A percentile compares a stretch with the other conserved stretches of the same genome.
These are phyloP conservation scores for Erucastrum elatum DNA, from an alignment of 345 rosid genomes.

Conservation along the genomic window DNA sequence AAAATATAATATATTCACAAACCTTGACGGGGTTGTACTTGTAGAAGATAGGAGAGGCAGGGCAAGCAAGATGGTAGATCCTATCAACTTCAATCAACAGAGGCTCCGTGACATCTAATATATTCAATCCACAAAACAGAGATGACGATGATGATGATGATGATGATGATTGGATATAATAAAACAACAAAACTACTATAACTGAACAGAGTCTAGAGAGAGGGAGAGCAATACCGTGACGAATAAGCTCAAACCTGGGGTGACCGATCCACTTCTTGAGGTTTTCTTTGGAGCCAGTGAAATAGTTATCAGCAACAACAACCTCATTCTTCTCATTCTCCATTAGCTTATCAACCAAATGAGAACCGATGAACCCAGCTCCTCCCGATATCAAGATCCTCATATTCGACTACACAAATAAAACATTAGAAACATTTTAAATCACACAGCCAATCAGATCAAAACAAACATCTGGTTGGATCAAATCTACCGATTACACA, in stretches of 20 bases:
- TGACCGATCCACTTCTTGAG: conserved; percentile 93
- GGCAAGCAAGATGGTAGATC: conserved; percentile 96
- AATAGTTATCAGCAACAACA: conserved; percentile 81
- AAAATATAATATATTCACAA: background rate
- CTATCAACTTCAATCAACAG: conserved; percentile 86
- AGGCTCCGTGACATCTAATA: conserved; percentile 90
- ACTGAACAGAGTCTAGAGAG: background rate
- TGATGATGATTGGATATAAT: background rate
- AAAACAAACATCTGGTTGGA: conserved; percentile 23
- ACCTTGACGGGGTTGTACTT: conserved; percentile 97
- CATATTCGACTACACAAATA: conserved; percentile 68
- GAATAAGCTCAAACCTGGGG: conserved; percentile 94
- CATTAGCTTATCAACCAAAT: conserved; percentile 90
- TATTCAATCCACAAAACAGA: background rate
- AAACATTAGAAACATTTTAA: background rate
- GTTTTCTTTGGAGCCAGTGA: conserved; percentile 92
- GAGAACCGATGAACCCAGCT: conserved; percentile 99
- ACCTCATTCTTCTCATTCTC: conserved; percentile 95
- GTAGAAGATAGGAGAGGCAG: conserved; percentile 98
- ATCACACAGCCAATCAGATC: background rate
- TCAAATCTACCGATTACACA: background rate
- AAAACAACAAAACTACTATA: background rate
- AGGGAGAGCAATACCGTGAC: conserved; percentile 56
- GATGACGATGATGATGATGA: background rate
- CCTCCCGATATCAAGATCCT: conserved; percentile 95